Evolutionary conservation across 495 filamentous ascomycete genomes (phyloP).

Genomic region (Penicillium parvum): DNA sequence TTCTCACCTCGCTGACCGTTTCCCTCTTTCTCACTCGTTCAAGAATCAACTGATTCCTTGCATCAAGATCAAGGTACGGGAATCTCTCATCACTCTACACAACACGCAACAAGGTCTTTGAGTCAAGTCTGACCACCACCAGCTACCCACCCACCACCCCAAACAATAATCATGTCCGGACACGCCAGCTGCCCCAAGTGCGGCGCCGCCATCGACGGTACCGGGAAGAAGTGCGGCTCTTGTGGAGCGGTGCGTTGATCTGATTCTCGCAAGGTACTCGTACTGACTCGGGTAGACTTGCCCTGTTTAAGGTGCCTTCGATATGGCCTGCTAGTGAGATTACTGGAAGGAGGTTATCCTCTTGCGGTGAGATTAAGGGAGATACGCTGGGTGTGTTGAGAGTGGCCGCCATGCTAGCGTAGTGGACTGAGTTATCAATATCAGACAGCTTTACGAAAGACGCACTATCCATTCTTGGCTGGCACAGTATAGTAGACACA

Average conservation of each 20-base stretch:
- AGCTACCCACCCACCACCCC: not conserved
- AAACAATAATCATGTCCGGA: slow-evolving; percentile 19
- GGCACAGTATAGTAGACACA: slow-evolving; percentile 1
- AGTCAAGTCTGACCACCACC: no score
- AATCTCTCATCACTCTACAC: no score
- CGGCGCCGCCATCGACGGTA: slow-evolving; percentile 20
- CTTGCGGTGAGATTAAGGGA: not conserved
- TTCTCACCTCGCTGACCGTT: slow-evolving; percentile 12
- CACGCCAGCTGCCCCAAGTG: slow-evolving; percentile 38
- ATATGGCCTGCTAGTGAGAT: not conserved
- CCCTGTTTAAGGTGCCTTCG: slow-evolving; percentile 30
- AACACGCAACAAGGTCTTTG: no score
- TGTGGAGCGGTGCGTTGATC: slow-evolving; percentile 33
- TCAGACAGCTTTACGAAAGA: no score
- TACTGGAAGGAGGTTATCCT: no score
- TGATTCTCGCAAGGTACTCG: slow-evolving; percentile 4
- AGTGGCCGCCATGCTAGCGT: no score
- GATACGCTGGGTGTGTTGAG: not conserved
- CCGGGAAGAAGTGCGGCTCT: slow-evolving; percentile 33
- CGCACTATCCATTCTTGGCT: no score
- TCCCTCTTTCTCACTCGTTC: slow-evolving; percentile 10
- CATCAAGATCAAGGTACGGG: no score
- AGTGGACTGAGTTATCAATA: no score
- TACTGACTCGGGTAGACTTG: slow-evolving; percentile 22
- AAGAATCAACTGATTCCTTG: no score